Percentiles rank a stretch among this genome's conserved stretches.
Evolutionary conservation across 352 stramenopile genomes (phyloP).

Genomic region (Globisporangium abappressorium): DNA sequence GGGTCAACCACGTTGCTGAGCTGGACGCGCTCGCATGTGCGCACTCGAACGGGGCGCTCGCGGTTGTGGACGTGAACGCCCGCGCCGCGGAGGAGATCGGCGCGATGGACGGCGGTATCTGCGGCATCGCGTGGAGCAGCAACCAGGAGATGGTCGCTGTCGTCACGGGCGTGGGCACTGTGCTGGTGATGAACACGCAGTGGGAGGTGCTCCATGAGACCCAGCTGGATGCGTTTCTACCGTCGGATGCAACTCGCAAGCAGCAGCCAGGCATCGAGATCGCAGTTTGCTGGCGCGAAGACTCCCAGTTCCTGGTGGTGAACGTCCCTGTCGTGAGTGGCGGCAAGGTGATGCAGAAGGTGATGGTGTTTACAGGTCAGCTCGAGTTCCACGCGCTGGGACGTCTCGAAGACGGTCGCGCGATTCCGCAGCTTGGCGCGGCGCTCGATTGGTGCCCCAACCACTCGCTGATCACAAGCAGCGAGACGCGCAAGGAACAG

Average conservation of each 20-base stretch:
- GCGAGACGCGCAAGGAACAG: constrained; percentile 51
- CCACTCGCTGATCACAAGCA: constrained; percentile 67
- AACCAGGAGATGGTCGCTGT: constrained; percentile 72
- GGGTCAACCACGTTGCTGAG: constrained; percentile 64
- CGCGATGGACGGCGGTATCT: constrained; percentile 55
- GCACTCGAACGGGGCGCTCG: constrained; percentile 43
- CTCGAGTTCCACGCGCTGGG: constrained; percentile 61
- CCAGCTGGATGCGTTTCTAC: constrained; percentile 35
- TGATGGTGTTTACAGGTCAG: constrained; percentile 56
- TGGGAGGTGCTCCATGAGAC: constrained; percentile 79
- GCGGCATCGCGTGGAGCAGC: constrained; percentile 58
- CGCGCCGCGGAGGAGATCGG: constrained; percentile 62
- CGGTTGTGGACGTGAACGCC: constrained; percentile 46
- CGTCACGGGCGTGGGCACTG: constrained; percentile 47
- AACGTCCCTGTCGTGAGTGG: constrained; percentile 34
- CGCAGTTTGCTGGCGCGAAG: constrained; percentile 66
- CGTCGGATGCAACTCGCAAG: constrained; percentile 17
- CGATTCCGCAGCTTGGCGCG: constrained; percentile 39
- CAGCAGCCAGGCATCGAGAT: constrained; percentile 9
- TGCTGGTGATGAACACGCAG: constrained; percentile 75
- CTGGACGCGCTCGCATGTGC: constrained; percentile 58
- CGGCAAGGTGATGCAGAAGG: constrained; percentile 28
- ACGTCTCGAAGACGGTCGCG: constrained; percentile 67
- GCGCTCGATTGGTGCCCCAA: constrained; percentile 71
- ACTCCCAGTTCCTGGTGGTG: constrained; percentile 62